A percentile compares a stretch with the other conserved stretches of the same genome.
phyloP scores from a whole-genome alignment of 2,329 filamentous ascomycete genomes.

The Fusarium nurragi region DNA sequence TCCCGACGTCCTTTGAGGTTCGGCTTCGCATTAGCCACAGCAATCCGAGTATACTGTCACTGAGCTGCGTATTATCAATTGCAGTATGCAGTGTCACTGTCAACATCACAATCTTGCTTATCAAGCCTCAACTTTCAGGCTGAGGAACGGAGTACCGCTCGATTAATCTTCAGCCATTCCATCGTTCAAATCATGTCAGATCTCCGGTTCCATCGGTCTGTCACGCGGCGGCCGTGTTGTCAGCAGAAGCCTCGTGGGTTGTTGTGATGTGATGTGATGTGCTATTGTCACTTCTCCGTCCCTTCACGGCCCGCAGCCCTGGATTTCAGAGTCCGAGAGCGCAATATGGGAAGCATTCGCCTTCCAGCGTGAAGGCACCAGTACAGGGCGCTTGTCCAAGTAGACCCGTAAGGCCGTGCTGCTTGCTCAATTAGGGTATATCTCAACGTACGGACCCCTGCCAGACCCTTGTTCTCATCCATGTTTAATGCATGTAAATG shows the following conservation, averaged over 20 bases:
- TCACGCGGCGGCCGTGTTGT: constrained; percentile 18
- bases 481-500: constrained; percentile 38
- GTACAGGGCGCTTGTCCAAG: constrained; percentile 24
- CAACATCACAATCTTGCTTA: constrained; percentile 28
- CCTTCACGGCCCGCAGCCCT: constrained; percentile 20
- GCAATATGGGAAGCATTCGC: constrained; percentile 12
- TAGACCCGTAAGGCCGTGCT: constrained; percentile 31
- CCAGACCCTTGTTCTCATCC: constrained; percentile 23
- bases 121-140: constrained; percentile 25
- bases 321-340: constrained; percentile 10
- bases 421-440: constrained; percentile 36
- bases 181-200: constrained; percentile 20
- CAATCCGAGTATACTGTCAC: neutral
- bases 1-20: neutral
- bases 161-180: constrained; percentile 9
- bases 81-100: constrained; percentile 17
- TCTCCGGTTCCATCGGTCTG: constrained; percentile 15
- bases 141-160: constrained; percentile 18
- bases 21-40: constrained; percentile 22
- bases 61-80: neutral
- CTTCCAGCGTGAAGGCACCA: constrained; percentile 12
- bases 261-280: constrained; percentile 15
- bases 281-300: constrained; percentile 31
- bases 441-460: constrained; percentile 28
- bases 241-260: constrained; percentile 24